These are phyloP conservation scores for Picea glauca DNA, from an alignment of 75 land plant genomes.

Conservation along the genomic window DNA sequence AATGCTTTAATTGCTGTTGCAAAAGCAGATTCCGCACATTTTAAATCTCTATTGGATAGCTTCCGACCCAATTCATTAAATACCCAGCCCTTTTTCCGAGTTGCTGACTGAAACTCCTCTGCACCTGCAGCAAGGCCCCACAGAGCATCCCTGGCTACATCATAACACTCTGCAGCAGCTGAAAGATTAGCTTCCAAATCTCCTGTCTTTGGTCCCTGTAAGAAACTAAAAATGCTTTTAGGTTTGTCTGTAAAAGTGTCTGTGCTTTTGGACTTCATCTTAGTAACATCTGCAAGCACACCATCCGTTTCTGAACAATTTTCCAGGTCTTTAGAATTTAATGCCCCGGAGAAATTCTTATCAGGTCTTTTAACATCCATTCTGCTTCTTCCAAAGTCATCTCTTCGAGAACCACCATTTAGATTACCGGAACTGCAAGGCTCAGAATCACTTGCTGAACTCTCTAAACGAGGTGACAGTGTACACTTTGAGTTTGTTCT, in stretches of 20 bases:
- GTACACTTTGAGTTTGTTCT: no score
- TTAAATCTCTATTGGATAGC: constrained; percentile 57
- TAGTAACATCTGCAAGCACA: neutral
- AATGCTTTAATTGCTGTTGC: constrained; percentile 76
- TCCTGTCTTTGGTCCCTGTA: constrained; percentile 38
- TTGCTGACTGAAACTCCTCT: constrained; percentile 42
- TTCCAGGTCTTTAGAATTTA: no score
- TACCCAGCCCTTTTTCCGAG: constrained; percentile 92
- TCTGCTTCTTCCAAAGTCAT: no score
- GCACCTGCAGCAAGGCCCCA: constrained; percentile 27
- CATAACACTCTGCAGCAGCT: constrained; percentile 74
- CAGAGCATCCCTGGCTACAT: constrained; percentile 65
- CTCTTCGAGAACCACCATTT: no score
- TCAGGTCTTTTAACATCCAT: no score
- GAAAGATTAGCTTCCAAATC: constrained; percentile 50
- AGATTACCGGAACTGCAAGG: no score
- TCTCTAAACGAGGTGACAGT: no score
- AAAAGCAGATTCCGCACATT: constrained; percentile 73
- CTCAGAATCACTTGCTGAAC: no score
- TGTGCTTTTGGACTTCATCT: neutral
- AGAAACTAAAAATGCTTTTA: constrained; percentile 65
- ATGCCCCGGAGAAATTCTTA: no score
- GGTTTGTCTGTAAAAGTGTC: neutral
- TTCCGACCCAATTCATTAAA: constrained; percentile 93
- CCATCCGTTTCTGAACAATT: neutral